Conservation (phyloP, 169 alveolate genomes). For the Plasmodium inui region DNA sequence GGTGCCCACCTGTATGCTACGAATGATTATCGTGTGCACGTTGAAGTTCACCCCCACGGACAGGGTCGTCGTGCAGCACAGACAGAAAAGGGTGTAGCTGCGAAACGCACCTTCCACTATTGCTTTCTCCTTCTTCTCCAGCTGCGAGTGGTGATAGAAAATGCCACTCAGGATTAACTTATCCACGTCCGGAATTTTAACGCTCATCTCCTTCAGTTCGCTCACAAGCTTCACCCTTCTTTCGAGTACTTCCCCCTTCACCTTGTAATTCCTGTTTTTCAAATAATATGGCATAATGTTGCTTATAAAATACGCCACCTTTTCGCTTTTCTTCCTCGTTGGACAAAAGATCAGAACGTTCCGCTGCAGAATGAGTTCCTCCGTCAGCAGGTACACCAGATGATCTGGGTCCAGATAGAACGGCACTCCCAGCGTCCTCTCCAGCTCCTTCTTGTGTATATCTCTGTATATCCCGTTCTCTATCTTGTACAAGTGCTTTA, state of each 20-base stretch:
- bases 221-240: slow-evolving; percentile 16
- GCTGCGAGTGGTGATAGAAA: slow-evolving; percentile 62
- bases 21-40: slow-evolving; percentile 48
- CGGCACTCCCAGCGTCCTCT: slow-evolving; percentile 20
- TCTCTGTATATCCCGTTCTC: slow-evolving; percentile 38
- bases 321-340: slow-evolving; percentile 38
- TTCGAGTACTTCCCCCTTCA: slow-evolving; percentile 1
- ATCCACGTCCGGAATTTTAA: slow-evolving; percentile 4
- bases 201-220: slow-evolving; percentile 13
- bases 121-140: slow-evolving; percentile 31
- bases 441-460: slow-evolving; percentile 13
- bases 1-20: slow-evolving; percentile 33
- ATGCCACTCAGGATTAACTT: slow-evolving; percentile 59
- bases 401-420: slow-evolving; percentile 40
- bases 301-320: slow-evolving; percentile 46
- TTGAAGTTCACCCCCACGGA: slow-evolving; percentile 63
- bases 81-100: slow-evolving; percentile 44
- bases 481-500: slow-evolving; percentile 61
- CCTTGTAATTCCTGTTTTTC: slow-evolving; percentile 12
- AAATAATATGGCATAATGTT: slow-evolving; percentile 23
- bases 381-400: slow-evolving; percentile 35
- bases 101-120: slow-evolving; percentile 44
- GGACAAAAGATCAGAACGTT: slow-evolving; percentile 73
- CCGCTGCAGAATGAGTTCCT: slow-evolving; percentile 47
- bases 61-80: slow-evolving; percentile 70